Percentiles rank a stretch among this genome's conserved stretches.
Evolutionary conservation across 495 filamentous ascomycete species (phyloP).

Genomic region (Penicillium soppii): DNA sequence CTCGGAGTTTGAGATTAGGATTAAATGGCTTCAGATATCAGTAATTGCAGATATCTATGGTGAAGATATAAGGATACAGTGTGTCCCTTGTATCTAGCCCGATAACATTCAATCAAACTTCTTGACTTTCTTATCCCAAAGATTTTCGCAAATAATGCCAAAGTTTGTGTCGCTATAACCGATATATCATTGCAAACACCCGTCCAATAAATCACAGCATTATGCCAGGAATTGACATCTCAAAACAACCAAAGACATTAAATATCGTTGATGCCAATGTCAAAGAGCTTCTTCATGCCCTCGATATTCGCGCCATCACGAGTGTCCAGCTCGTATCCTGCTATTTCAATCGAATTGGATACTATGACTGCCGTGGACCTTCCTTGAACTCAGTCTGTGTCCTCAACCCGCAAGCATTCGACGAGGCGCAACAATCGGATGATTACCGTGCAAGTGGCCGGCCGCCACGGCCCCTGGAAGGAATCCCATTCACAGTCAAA

Average conservation of each 20-base stretch:
- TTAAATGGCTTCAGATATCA: neutral
- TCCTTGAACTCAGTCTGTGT: conserved; percentile 20
- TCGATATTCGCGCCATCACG: conserved; percentile 34
- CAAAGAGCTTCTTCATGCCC: conserved; percentile 39
- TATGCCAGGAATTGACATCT: neutral
- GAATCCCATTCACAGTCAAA: conserved; percentile 66
- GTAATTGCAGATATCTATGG: neutral
- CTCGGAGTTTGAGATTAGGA: neutral
- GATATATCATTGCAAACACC: neutral
- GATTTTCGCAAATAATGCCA: no score
- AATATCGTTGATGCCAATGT: conserved; percentile 55
- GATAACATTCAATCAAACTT: no score
- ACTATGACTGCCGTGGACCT: conserved; percentile 16
- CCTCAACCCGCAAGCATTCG: conserved; percentile 15
- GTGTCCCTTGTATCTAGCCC: neutral
- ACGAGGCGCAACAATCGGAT: conserved; percentile 23
- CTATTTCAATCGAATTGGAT: conserved; percentile 41
- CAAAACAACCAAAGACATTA: conserved; percentile 38
- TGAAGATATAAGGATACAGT: neutral
- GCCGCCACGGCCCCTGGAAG: conserved; percentile 53
- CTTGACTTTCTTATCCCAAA: no score
- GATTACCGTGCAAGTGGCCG: conserved; percentile 14
- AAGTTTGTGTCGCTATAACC: no score
- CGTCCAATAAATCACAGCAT: neutral
- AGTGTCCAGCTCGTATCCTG: conserved; percentile 42